Percentiles rank a stretch among this genome's conserved stretches.
phyloP scores from a whole-genome alignment of 1,284 basidiomycete genomes.

The Bondarzewia mesenterica region DNA sequence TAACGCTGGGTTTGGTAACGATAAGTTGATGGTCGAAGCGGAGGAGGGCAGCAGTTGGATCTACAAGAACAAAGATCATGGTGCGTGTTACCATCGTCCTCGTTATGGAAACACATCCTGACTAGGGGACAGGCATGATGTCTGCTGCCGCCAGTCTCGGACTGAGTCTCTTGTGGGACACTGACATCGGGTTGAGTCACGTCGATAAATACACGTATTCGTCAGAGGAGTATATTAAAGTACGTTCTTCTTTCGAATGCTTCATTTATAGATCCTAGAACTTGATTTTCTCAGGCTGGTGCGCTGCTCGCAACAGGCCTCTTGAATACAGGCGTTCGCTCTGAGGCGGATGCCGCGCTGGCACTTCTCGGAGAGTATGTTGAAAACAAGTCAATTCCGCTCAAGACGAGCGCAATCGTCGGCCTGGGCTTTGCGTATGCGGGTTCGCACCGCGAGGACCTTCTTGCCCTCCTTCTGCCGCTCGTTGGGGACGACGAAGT shows the following conservation, averaged over 20 bases:
- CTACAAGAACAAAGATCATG: conserved; percentile 99
- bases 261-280: neutral
- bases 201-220: conserved; percentile 99
- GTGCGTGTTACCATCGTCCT: conserved; percentile 29
- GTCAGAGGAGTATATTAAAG: conserved; percentile 94
- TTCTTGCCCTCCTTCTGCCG: conserved; percentile 74
- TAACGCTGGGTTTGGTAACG: conserved; percentile 98
- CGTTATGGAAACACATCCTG: neutral
- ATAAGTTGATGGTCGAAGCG: conserved; percentile 96
- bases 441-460: conserved; percentile 86
- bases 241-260: conserved; percentile 18
- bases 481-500: conserved; percentile 73
- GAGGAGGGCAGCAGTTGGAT: conserved; percentile 97
- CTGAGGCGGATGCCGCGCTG: conserved; percentile 90
- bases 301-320: conserved; percentile 94
- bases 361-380: conserved; percentile 90
- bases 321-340: conserved; percentile 83
- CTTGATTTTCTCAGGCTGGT: conserved; percentile 53
- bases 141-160: conserved; percentile 94
- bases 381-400: conserved; percentile 77
- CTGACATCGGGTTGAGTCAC: conserved; percentile 88
- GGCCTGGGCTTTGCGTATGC: conserved; percentile 93
- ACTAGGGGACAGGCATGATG: conserved; percentile 70
- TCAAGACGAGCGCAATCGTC: conserved; percentile 86
- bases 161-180: conserved; percentile 93